A percentile compares a stretch with the other conserved stretches of the same genome.
Evolutionary conservation across 129 eudicot genomes (phyloP).

Genomic region (Artemisia tridentata): DNA sequence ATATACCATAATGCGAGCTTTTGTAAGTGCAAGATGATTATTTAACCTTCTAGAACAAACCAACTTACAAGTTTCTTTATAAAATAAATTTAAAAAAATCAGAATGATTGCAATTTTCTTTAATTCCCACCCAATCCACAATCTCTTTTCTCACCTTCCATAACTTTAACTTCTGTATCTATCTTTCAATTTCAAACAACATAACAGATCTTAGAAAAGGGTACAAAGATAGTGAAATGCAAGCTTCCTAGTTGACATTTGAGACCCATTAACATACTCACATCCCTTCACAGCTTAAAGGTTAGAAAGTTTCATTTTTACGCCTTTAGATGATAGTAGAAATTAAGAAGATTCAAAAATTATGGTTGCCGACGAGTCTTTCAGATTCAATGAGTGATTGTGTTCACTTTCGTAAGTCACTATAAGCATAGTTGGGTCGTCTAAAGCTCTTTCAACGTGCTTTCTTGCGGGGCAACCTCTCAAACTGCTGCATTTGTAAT

Average conservation of each 20-base stretch:
- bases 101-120: no score
- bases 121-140: no score
- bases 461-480: constrained; percentile 96
- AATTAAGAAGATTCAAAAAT: constrained; percentile 86
- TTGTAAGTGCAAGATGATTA: no score
- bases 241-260: constrained; percentile 39
- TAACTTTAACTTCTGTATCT: constrained; percentile 21
- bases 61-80: no score
- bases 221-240: constrained; percentile 21
- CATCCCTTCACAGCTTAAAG: constrained; percentile 28
- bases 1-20: no score
- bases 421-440: constrained; percentile 83
- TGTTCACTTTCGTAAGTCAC: constrained; percentile 97
- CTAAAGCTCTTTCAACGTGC: constrained; percentile 89
- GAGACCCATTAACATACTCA: constrained; percentile 13
- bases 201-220: constrained; percentile 34
- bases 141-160: not conserved
- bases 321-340: not conserved
- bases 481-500: constrained; percentile 91
- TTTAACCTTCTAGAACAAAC: no score
- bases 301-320: constrained; percentile 11
- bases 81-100: no score
- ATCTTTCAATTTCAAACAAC: constrained; percentile 25
- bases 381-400: constrained; percentile 57
- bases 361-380: constrained; percentile 58